These are phyloP conservation scores for Mycocentrospora acerina DNA, from an alignment of 2,329 filamentous ascomycete species.

Conservation along the genomic window DNA sequence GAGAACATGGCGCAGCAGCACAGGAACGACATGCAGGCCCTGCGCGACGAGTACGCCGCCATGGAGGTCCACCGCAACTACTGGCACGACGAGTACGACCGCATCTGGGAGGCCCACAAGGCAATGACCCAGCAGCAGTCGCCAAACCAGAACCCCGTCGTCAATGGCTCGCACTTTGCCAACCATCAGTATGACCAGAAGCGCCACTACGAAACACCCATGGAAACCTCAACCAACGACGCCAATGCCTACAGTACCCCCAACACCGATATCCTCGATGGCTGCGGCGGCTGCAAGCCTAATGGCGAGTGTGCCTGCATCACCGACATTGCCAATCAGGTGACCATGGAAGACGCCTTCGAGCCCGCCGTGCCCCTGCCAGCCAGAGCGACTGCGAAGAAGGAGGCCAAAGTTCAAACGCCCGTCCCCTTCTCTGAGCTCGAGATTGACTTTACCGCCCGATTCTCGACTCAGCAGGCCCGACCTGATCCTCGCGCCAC, in stretches of 20 bases:
- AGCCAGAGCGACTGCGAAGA: constrained; percentile 4
- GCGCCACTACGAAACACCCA: constrained; percentile 11
- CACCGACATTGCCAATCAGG: constrained; percentile 27
- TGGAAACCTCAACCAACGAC: constrained; percentile 11
- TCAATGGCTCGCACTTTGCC: no score
- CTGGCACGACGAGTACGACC: constrained; percentile 13
- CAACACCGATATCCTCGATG: constrained; percentile 14
- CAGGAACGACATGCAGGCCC: no score
- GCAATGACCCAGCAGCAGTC: constrained; percentile 3
- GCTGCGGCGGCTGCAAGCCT: constrained; percentile 32
- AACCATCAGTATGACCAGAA: no score
- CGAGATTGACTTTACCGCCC: constrained; percentile 40
- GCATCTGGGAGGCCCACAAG: no score
- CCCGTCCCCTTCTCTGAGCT: constrained; percentile 20
- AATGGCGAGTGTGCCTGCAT: constrained; percentile 36
- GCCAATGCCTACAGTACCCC: constrained; percentile 18
- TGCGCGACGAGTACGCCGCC: no score
- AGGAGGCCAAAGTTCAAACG: constrained; percentile 3
- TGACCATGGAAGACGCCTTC: constrained; percentile 18
- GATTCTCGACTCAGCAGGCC: constrained; percentile 15
- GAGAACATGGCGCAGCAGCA: no score
- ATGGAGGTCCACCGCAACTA: constrained; percentile 18
- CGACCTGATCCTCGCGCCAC: constrained; percentile 16
- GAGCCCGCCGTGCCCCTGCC: constrained; percentile 24
- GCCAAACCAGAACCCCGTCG: constrained; percentile 5